Conservation (phyloP, 2,329 filamentous ascomycete species). For the Thermothelomyces thermophilus region DNA sequence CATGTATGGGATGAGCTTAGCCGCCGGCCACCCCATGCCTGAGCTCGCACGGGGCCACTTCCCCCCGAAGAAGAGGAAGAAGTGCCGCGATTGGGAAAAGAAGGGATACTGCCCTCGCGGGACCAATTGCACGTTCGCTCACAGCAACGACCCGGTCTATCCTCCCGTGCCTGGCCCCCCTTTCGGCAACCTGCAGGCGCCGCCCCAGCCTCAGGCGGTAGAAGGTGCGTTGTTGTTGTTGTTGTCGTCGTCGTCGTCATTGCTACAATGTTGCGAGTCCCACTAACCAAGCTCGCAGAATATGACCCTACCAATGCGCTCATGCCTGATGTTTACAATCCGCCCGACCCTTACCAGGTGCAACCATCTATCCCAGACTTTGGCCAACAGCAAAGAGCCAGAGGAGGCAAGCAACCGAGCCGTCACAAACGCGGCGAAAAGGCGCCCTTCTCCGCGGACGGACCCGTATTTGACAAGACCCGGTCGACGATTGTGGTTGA, state of each 20-base stretch:
- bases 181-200: slow-evolving; percentile 9
- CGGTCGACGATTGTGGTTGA: slow-evolving; percentile 69
- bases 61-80: slow-evolving; percentile 35
- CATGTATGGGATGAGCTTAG: slow-evolving; percentile 12
- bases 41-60: slow-evolving; percentile 3
- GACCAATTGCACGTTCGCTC: slow-evolving; percentile 61
- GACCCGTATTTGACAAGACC: slow-evolving; percentile 54
- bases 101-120: slow-evolving; percentile 67
- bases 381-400: slow-evolving; percentile 7
- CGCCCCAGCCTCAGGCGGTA: slow-evolving; percentile 27
- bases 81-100: slow-evolving; percentile 64
- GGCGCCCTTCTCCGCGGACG: slow-evolving; percentile 58
- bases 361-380: slow-evolving; percentile 6
- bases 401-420: slow-evolving; percentile 15
- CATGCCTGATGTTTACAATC: slow-evolving; percentile 21
- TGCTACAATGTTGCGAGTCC: no score
- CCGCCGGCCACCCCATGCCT: slow-evolving; percentile 12
- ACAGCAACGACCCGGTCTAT: slow-evolving; percentile 49
- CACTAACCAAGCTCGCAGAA: slow-evolving; percentile 33
- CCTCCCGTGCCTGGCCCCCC: slow-evolving; percentile 25
- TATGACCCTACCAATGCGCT: slow-evolving; percentile 52
- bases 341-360: slow-evolving; percentile 1
- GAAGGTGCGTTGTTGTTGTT: slow-evolving; percentile 27
- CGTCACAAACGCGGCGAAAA: slow-evolving; percentile 26
- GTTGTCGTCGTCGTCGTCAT: no score